phyloP scores from a whole-genome alignment of 1,284 basidiomycete genomes.

The Cutaneotrichosporon cutaneum region DNA sequence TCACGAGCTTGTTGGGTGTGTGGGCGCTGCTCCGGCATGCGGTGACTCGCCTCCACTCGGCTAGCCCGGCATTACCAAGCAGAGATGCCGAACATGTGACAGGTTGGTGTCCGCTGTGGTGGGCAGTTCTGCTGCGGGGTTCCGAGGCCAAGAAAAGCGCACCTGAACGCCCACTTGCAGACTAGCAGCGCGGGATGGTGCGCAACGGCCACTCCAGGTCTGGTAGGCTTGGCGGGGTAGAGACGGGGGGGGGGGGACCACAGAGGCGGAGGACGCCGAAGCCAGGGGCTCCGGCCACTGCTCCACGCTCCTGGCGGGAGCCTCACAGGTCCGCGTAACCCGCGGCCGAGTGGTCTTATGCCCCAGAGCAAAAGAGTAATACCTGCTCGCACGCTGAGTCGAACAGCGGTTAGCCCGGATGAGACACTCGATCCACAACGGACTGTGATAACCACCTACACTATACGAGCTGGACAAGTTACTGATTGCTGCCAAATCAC shows the following conservation, averaged over 20 bases:
- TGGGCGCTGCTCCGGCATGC: neutral
- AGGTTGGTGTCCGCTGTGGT: too few relatives aligned
- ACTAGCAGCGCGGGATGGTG: too few relatives aligned
- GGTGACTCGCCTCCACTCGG: neutral
- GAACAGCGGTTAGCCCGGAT: slow-evolving; percentile 14
- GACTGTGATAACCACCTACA: slow-evolving; percentile 15
- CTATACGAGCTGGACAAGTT: slow-evolving; percentile 10
- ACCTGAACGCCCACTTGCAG: neutral
- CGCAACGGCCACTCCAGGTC: too few relatives aligned
- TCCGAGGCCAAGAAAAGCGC: neutral
- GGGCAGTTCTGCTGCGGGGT: too few relatives aligned
- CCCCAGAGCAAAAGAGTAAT: neutral
- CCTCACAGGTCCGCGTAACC: neutral
- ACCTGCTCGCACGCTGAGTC: slow-evolving; percentile 15
- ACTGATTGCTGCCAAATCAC: neutral
- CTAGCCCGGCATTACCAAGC: neutral
- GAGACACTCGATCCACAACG: slow-evolving; percentile 11
- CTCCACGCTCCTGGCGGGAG: too few relatives aligned
- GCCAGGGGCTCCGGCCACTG: neutral
- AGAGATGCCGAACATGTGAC: too few relatives aligned
- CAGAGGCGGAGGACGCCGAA: neutral
- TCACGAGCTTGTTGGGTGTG: too few relatives aligned
- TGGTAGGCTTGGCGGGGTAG: too few relatives aligned
- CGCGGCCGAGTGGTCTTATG: slow-evolving; percentile 7
- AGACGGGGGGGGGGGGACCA: neutral